Conservation (phyloP, 1,284 basidiomycete species). For the Cerrena zonata region DNA sequence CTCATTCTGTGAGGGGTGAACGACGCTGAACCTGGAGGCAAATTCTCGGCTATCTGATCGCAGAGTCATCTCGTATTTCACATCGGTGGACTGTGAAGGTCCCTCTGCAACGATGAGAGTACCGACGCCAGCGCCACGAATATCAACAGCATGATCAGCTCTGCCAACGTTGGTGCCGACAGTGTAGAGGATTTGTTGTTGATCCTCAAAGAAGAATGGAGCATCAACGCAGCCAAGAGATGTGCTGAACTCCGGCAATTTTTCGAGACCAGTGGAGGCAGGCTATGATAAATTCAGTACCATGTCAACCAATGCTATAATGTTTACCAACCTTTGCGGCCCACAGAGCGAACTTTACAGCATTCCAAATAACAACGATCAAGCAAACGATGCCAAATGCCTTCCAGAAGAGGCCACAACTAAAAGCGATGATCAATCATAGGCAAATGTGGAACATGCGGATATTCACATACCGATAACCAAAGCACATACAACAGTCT, state of each 20-base stretch:
- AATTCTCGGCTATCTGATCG: slow-evolving; percentile 36
- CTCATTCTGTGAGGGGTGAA: slow-evolving; percentile 28
- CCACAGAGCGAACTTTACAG: slow-evolving; percentile 43
- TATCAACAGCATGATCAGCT: slow-evolving; percentile 41
- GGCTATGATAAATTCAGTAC: slow-evolving; percentile 29
- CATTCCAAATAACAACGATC: slow-evolving; percentile 38
- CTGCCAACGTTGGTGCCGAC: slow-evolving; percentile 5
- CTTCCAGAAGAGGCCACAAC: slow-evolving; percentile 51
- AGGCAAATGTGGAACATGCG: no score
- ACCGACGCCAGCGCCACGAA: slow-evolving; percentile 44
- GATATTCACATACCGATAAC: slow-evolving; percentile 37
- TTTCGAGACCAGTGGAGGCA: slow-evolving; percentile 43
- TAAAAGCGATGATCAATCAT: no score
- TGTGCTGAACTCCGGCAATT: slow-evolving; percentile 48
- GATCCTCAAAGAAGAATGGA: slow-evolving; percentile 39
- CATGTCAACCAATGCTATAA: slow-evolving; percentile 1
- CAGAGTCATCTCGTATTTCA: slow-evolving; percentile 46
- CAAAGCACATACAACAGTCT: slow-evolving; percentile 51
- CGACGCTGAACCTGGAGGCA: slow-evolving; percentile 33
- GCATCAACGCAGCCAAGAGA: slow-evolving; percentile 45
- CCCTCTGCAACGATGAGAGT: slow-evolving; percentile 45
- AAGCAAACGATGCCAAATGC: slow-evolving; percentile 45
- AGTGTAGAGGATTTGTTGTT: slow-evolving; percentile 29
- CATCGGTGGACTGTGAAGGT: slow-evolving; percentile 32
- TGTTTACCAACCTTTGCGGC: slow-evolving; percentile 36